Percentiles rank a stretch among this genome's conserved stretches.
Evolutionary conservation across 306 rosid genomes (phyloP).

Genomic region (Trifolium pratense): DNA sequence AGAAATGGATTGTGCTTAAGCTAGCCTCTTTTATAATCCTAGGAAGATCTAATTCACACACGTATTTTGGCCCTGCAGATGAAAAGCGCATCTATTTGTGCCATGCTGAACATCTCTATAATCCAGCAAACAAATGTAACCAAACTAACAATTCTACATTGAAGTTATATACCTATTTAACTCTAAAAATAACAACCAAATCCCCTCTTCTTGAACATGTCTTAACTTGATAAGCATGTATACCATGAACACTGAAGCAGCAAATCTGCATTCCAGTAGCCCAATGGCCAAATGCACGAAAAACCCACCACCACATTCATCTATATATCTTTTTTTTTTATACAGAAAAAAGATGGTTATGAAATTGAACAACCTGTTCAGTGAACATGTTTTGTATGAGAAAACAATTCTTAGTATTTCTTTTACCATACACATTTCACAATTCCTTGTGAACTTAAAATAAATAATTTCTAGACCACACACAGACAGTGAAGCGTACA

Average conservation of each 20-base stretch:
- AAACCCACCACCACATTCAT: neutral
- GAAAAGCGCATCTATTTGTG: neutral
- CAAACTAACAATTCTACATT: constrained; percentile 7
- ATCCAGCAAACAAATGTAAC: constrained; percentile 18
- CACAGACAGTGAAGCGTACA: neutral
- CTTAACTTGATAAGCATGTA: neutral
- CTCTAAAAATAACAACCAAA: constrained; percentile 1
- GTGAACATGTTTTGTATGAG: neutral
- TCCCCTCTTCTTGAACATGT: constrained; percentile 6
- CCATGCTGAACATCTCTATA: constrained; percentile 1
- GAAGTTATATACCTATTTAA: neutral
- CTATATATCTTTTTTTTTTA: neutral
- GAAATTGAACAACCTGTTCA: constrained; percentile 21
- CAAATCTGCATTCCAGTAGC: constrained; percentile 18
- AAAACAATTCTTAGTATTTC: constrained; percentile 14
- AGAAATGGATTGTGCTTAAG: neutral
- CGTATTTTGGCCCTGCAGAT: neutral
- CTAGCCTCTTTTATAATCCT: neutral
- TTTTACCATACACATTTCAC: neutral
- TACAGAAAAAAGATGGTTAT: neutral
- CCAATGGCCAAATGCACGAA: constrained; percentile 24
- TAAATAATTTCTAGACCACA: constrained; percentile 1
- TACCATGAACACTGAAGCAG: constrained; percentile 20
- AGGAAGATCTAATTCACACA: neutral
- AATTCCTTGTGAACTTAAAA: neutral